Evolutionary conservation across 2,329 filamentous ascomycete genomes (phyloP).

Genomic region (Cercospora sesami): DNA sequence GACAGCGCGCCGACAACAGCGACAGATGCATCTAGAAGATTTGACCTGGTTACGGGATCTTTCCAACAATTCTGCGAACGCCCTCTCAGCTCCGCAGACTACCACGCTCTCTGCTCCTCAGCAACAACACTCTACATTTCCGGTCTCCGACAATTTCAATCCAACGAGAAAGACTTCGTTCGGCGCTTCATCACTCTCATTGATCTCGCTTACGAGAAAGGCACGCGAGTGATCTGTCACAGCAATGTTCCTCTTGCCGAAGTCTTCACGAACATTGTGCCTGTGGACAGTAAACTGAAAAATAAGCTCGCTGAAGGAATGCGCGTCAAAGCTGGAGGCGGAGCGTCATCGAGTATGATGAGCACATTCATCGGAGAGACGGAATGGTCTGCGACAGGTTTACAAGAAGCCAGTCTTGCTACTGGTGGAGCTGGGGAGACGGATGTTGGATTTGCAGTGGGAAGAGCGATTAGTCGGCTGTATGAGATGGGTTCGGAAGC

Average conservation of each 20-base stretch:
- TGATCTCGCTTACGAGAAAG: slow-evolving; percentile 73
- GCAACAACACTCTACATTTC: slow-evolving; percentile 26
- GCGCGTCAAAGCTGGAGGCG: slow-evolving; percentile 32
- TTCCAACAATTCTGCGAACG: slow-evolving; percentile 65
- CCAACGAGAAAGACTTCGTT: slow-evolving; percentile 54
- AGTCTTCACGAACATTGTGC: slow-evolving; percentile 31
- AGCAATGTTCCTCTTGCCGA: slow-evolving; percentile 29
- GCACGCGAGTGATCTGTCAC: slow-evolving; percentile 62
- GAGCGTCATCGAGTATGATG: slow-evolving; percentile 34
- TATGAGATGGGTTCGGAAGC: slow-evolving; percentile 34
- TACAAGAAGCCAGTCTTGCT: slow-evolving; percentile 31
- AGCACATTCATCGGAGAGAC: slow-evolving; percentile 35
- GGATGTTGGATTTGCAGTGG: slow-evolving; percentile 35
- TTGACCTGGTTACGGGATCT: slow-evolving; percentile 49
- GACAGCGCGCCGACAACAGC: not conserved
- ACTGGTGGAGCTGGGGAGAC: slow-evolving; percentile 36
- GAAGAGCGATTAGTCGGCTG: slow-evolving; percentile 32
- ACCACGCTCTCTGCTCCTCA: slow-evolving; percentile 61
- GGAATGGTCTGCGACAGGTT: slow-evolving; percentile 35
- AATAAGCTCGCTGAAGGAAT: slow-evolving; percentile 21
- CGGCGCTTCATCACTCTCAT: slow-evolving; percentile 74
- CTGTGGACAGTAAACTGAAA: slow-evolving; percentile 21
- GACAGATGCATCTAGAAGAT: slow-evolving; percentile 2
- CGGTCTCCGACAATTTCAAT: slow-evolving; percentile 25
- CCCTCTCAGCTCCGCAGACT: slow-evolving; percentile 72